Evolutionary conservation across 23 red algal species (phyloP).

Genomic region (Gracilaria caudata): DNA sequence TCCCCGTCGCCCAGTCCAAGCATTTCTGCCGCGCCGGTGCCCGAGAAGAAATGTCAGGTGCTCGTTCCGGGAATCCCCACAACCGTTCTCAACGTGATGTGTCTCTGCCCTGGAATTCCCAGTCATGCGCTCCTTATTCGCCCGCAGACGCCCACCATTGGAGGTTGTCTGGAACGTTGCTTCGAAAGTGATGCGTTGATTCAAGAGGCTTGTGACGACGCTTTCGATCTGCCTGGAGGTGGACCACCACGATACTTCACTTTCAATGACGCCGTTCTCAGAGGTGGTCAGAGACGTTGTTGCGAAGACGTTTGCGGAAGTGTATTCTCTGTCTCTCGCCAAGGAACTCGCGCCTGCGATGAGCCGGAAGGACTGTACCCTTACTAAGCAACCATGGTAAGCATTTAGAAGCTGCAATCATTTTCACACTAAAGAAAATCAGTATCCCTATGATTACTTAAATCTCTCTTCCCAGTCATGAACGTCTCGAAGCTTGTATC

Average conservation of each 20-base stretch:
- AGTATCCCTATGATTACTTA: neutral
- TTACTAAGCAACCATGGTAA: neutral
- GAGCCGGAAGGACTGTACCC: neutral
- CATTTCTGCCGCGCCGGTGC: neutral
- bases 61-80: constrained; percentile 16
- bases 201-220: constrained; percentile 24
- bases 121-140: constrained; percentile 23
- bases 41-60: constrained; percentile 17
- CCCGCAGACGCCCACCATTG: constrained; percentile 25
- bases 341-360: constrained; percentile 21
- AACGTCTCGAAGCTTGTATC: too few species aligned
- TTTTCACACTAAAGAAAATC: neutral
- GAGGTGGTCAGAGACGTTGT: constrained; percentile 19
- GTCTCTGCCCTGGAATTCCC: constrained; percentile 15
- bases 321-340: constrained; percentile 21
- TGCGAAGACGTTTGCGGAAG: constrained; percentile 32
- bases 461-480: too few species aligned
- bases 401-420: neutral
- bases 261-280: constrained; percentile 31
- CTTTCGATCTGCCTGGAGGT: constrained; percentile 13
- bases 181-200: constrained; percentile 23
- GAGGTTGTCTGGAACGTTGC: constrained; percentile 19
- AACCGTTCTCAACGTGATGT: constrained; percentile 8
- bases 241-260: constrained; percentile 33
- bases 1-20: neutral